A percentile compares a stretch with the other conserved stretches of the same genome.
phyloP scores from a whole-genome alignment of 805 yeast genomes.

The Candida suzukii region DNA sequence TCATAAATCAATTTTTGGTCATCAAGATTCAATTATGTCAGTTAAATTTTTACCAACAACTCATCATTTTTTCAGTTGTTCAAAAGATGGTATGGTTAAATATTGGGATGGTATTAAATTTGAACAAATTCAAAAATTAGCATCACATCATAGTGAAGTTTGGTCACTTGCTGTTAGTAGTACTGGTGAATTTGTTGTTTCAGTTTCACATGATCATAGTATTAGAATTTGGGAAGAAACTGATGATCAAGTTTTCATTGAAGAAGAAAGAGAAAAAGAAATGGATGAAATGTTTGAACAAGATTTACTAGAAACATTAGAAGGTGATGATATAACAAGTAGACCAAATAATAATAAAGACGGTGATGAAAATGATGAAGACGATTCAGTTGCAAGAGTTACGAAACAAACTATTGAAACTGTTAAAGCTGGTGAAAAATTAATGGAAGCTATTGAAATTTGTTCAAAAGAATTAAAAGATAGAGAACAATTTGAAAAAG shows the following conservation, averaged over 20 bases:
- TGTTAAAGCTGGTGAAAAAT: conserved; percentile 86
- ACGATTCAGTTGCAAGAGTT: conserved; percentile 58
- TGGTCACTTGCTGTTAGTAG: conserved; percentile 83
- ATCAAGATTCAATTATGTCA: conserved; percentile 90
- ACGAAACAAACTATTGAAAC: conserved; percentile 84
- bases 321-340: conserved; percentile 37
- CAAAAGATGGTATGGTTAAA: conserved; percentile 84
- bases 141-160: conserved; percentile 86
- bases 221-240: conserved; percentile 91
- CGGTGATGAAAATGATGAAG: conserved; percentile 28
- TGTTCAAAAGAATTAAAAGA: conserved; percentile 66
- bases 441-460: conserved; percentile 87
- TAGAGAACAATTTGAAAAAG: conserved; percentile 40
- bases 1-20: conserved; percentile 94
- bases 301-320: conserved; percentile 67
- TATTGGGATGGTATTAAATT: conserved; percentile 99
- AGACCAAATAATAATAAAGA: conserved; percentile 26
- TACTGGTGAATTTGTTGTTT: conserved; percentile 64
- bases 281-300: conserved; percentile 86
- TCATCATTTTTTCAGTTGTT: conserved; percentile 83
- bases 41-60: conserved; percentile 79
- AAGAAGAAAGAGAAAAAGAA: conserved; percentile 95
- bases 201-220: conserved; percentile 90
- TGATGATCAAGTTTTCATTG: conserved; percentile 91
- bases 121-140: conserved; percentile 82